Conservation (phyloP, 2,329 filamentous ascomycete species). For the Coniella vitis region DNA sequence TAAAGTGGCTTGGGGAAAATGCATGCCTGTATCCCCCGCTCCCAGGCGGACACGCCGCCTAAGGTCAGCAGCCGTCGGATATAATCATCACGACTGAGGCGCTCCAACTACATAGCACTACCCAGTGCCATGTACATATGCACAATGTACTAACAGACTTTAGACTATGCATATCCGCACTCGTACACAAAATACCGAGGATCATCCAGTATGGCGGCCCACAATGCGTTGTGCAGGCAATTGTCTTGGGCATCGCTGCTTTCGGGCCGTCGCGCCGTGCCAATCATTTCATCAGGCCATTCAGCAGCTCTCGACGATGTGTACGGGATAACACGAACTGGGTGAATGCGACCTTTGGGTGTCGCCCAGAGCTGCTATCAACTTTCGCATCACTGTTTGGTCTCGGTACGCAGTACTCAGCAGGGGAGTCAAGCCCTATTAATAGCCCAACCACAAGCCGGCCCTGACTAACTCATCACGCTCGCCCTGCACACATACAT, state of each 20-base stretch:
- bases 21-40: not conserved
- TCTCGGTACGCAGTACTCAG: too few relatives aligned
- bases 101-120: too few relatives aligned
- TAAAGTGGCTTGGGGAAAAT: not conserved
- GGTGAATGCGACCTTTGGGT: too few relatives aligned
- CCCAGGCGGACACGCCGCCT: not conserved
- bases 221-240: not conserved
- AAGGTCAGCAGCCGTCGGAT: constrained; percentile 5
- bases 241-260: not conserved
- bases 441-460: too few relatives aligned
- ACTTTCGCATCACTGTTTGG: too few relatives aligned
- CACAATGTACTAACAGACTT: not conserved
- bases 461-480: too few relatives aligned
- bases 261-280: constrained; percentile 19
- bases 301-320: constrained; percentile 3
- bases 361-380: too few relatives aligned
- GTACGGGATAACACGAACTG: too few relatives aligned
- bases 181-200: constrained; percentile 3
- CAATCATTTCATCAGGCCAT: constrained; percentile 18
- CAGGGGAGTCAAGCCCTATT: too few relatives aligned
- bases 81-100: not conserved
- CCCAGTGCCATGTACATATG: not conserved
- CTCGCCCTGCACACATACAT: too few relatives aligned
- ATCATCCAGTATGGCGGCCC: constrained; percentile 9
- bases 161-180: too few relatives aligned